Conservation (phyloP, 2,329 filamentous ascomycete species). For the Exophiala sideris region DNA sequence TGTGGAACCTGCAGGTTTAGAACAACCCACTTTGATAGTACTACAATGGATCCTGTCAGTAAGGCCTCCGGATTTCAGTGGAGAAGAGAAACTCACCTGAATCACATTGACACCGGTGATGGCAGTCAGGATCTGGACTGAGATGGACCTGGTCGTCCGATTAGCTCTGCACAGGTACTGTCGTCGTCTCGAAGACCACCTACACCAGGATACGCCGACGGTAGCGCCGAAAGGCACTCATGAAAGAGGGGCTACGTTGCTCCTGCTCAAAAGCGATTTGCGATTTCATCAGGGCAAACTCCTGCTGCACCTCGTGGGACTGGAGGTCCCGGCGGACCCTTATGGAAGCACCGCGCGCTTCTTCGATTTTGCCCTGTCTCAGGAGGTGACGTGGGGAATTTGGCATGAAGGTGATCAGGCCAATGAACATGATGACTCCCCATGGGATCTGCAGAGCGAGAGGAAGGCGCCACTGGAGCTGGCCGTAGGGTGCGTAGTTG, state of each 20-base stretch:
- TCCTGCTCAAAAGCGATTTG: constrained; percentile 80
- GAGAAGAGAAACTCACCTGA: constrained; percentile 47
- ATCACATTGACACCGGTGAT: constrained; percentile 88
- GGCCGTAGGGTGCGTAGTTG: constrained; percentile 61
- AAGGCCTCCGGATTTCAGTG: background rate
- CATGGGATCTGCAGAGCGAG: constrained; percentile 77
- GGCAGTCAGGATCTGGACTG: constrained; percentile 77
- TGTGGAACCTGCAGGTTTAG: background rate
- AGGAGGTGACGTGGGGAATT: constrained; percentile 84
- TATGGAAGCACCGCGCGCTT: constrained; percentile 61
- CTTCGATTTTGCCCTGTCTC: constrained; percentile 67
- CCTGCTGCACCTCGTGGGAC: constrained; percentile 71
- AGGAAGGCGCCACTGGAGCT: constrained; percentile 72
- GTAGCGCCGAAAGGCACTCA: constrained; percentile 61
- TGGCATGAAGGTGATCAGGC: constrained; percentile 71
- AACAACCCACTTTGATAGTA: constrained; percentile 61
- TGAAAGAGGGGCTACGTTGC: constrained; percentile 51
- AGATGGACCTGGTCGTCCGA: constrained; percentile 49
- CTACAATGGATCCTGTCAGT: background rate
- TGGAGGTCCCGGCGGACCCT: constrained; percentile 72
- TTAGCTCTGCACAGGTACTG: background rate
- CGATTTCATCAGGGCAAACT: constrained; percentile 80
- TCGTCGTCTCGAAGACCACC: background rate
- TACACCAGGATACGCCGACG: constrained; percentile 60
- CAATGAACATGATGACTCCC: constrained; percentile 66